Evolutionary conservation across 257 asterid genomes (phyloP), one percentile per base, ranked within the genome.

Genomic region (Linderniella brevidens): DNA sequence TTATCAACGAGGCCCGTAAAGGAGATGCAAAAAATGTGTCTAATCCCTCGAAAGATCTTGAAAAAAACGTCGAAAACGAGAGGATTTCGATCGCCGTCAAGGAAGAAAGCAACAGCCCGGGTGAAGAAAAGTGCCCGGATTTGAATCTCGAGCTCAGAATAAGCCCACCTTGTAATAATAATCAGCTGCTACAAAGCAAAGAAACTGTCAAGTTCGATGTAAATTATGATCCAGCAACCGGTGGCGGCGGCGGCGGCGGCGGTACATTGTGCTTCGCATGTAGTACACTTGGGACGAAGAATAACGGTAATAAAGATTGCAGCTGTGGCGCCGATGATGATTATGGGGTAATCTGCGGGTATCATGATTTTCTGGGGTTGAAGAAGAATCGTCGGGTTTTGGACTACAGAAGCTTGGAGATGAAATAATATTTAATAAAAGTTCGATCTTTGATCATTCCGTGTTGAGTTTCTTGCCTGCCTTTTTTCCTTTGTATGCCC

Each of bases 101-200:
- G 20, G 46, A 48, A 19, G 65, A 69, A 29, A 74, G 62, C 13
- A 55, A 49, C 10, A 38, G 43, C 12, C 43, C 12, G 3, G 18
- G 5, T 17, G 46, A 19, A 15, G 82, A 79, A 42, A 61, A 63
- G 50, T 81, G 81, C 56, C 96, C 92, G 0, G 93, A 87, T 52
- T 71, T 87, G 70, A 87, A 87, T 37, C 97, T 87, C 4, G 97
- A 87, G 32, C 88, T 87, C 32, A 65, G 74, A 60, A 87, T 82
- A 1, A 87, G 97, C 60, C 94, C 94, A 5, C 97, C 97, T 9
- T 52, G 38, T 12, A 65, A 67, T 3, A 63, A 58, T 15, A 35
- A 46, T 19, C 65, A 58, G 14, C 32, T 25, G 6, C 3, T 25
- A 25, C 32, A 25, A 25, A 25, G 32, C 32, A 3, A 6, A 25